Evolutionary conservation across 2,329 filamentous ascomycete genomes (phyloP).

Genomic region (Helotiales sp.): DNA sequence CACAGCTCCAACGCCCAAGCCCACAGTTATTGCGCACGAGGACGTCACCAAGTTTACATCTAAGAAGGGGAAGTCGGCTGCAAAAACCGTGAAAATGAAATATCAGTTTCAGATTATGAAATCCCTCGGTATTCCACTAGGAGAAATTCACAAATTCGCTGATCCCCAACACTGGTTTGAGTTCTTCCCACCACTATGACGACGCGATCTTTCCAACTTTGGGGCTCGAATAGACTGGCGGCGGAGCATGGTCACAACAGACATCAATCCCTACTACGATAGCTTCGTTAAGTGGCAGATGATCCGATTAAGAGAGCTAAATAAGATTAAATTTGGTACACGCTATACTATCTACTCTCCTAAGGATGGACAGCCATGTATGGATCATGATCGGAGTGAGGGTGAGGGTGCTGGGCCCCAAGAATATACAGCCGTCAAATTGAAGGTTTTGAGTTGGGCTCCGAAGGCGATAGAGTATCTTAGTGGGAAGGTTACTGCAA

Average conservation of each 20-base stretch:
- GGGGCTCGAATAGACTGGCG: constrained; percentile 92
- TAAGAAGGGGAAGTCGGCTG: constrained; percentile 88
- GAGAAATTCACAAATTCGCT: constrained; percentile 92
- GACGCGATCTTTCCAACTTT: constrained; percentile 77
- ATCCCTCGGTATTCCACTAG: constrained; percentile 79
- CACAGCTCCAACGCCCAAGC: constrained; percentile 52
- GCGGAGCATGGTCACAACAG: constrained; percentile 88
- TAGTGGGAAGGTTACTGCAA: constrained; percentile 74
- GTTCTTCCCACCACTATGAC: constrained; percentile 83
- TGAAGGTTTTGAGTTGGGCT: constrained; percentile 88
- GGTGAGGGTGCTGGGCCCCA: constrained; percentile 84
- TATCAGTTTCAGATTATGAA: constrained; percentile 97
- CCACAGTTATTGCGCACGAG: constrained; percentile 69
- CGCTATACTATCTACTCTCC: constrained; percentile 91
- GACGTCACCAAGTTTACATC: constrained; percentile 89
- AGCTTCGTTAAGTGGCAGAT: constrained; percentile 97
- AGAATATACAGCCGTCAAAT: constrained; percentile 90
- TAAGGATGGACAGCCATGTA: constrained; percentile 84
- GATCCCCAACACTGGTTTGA: constrained; percentile 88
- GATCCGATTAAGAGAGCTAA: constrained; percentile 82
- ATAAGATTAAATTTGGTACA: constrained; percentile 93
- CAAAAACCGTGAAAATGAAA: constrained; percentile 90
- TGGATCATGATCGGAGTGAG: constrained; percentile 81
- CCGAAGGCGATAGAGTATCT: constrained; percentile 70
- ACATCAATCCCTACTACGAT: constrained; percentile 96